Base-by-base conservation (phyloP, 176 grass and related monocot genomes). In the Eragrostis nindensis region DNA sequence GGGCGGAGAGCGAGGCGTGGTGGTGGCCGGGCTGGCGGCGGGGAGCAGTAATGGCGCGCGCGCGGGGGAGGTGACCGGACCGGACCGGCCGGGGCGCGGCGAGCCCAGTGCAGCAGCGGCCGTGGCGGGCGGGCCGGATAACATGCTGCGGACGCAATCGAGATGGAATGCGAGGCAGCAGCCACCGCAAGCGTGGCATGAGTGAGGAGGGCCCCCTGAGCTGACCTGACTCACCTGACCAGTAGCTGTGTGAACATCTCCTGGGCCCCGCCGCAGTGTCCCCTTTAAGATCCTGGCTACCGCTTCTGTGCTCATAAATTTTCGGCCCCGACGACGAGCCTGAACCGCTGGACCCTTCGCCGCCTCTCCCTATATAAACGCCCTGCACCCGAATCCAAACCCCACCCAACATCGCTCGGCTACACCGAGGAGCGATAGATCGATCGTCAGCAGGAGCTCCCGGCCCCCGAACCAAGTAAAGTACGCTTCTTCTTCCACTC, bases 271-370 rank as follows among this genome's bases (percentile, higher is more conserved):
- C 32, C 57, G 56, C 86, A 89, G 91, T 91, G 86, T 82, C 64
- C 85, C 78, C 86, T 81, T 93, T 90, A 92, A 93, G 88, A 93
- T 89, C 84, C 76, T 91, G 85, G 86, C 86, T 87, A 90, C 81
- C 88, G 75, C 84, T 89, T 91, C 80, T 63, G 80, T 85, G 85
- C 85, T 93, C 91, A 91, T 93, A 69, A 93, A 97, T 93, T 82
- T 82, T 66, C 42, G 83, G 40, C 46, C 82, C 70, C 62, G 64
- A 43, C 62, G 77, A 56, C 46, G 80, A 64, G 21, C 21, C 43
- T 60, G 21, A 63, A 13, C 25, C 9, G 7, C 47, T 7, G n/a
- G 36, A n/a, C 39, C 6, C 14, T 7, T 49, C 66, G 32, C 26
- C 46, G 21, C 52, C 19, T 55, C 55, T 18, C 42, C 24, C 87